These are phyloP conservation scores for Phytopythium helicoides DNA, from an alignment of 352 stramenopile species.

Conservation along the genomic window DNA sequence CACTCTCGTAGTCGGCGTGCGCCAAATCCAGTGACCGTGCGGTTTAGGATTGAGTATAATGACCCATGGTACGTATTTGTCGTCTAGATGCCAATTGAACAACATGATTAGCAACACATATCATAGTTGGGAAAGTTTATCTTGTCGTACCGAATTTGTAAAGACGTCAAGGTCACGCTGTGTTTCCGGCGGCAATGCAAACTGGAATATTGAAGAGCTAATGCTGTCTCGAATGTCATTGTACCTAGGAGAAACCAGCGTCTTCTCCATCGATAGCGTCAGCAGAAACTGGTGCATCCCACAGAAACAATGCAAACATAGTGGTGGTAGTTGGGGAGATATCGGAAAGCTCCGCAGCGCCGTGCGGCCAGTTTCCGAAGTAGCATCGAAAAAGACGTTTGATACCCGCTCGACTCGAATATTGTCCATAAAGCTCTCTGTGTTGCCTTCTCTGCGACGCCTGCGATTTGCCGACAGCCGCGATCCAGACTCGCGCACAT, in stretches of 20 bases:
- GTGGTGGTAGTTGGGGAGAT: slow-evolving; percentile 14
- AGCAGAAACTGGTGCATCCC: slow-evolving; percentile 28
- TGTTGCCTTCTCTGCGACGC: too few relatives aligned
- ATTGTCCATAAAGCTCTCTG: neutral
- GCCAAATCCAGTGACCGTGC: slow-evolving; percentile 29
- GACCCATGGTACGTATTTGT: slow-evolving; percentile 20
- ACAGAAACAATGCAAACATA: slow-evolving; percentile 29
- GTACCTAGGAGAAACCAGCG: slow-evolving; percentile 25
- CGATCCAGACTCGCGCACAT: slow-evolving; percentile 2
- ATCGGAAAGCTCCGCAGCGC: neutral
- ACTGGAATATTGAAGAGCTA: slow-evolving; percentile 6
- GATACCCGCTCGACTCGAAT: slow-evolving; percentile 27
- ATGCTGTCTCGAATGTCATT: slow-evolving; percentile 9
- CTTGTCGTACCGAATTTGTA: slow-evolving; percentile 31
- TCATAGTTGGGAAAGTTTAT: too few relatives aligned
- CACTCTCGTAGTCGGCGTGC: slow-evolving; percentile 25
- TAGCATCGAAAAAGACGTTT: slow-evolving; percentile 19
- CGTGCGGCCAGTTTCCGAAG: neutral
- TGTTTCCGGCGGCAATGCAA: slow-evolving; percentile 19
- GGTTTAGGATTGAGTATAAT: slow-evolving; percentile 33
- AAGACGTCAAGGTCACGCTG: slow-evolving; percentile 38
- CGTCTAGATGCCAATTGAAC: slow-evolving; percentile 10
- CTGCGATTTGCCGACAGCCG: too few relatives aligned
- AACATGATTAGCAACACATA: too few relatives aligned
- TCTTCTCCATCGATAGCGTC: slow-evolving; percentile 17